Base-by-base conservation (phyloP, 2,329 filamentous ascomycete genomes). In the Lojkania enalia region DNA sequence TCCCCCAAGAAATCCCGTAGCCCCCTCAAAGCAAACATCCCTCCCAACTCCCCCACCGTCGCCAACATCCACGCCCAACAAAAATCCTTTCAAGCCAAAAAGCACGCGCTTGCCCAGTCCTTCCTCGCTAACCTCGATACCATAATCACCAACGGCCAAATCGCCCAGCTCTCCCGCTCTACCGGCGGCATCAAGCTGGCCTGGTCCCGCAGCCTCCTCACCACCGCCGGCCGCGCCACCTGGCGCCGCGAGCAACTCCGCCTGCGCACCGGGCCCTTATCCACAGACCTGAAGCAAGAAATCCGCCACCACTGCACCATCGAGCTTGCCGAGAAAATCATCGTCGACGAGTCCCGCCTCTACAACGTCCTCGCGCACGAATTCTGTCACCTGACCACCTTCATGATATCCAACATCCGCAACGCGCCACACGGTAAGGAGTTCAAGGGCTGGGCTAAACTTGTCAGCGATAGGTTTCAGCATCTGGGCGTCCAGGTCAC, bases 291-390 rank as follows among this genome's bases (percentile, higher is more conserved):
- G 18, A 59, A 49, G 15, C 57, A 48, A 21, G 62, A 59, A n/a
- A 67, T 71, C 44, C 70, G 68, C 19, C 83, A 92, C 66, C 71
- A 81, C 58, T 90, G 89, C 7, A 83, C 78, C 13, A 96, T 97
- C 61, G 91, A 97, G 65, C 81, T 97, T 2, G 89, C 91, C 0
- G 84, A 88, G 42, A 95, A 95, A 66, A 85, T 96, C 35, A 90
- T 97, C 50, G 84, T 90, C 63, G 80, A 86, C 60, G 82, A 52
- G 55, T 71, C 86, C 46, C 83, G 89, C 2, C 79, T 97, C 1
- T 78, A 94, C 52, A 96, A 96, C 67, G 90, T 94, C 0, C 73
- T 97, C n/a, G 90, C 92, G 0, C 94, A 99, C 67, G 94, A 99
- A 61, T 97, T 94, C 74, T 97, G 94, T 68, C 94, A 99, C 64